Conservation (phyloP, 345 rosid species). For the Syzygium oleosum region DNA sequence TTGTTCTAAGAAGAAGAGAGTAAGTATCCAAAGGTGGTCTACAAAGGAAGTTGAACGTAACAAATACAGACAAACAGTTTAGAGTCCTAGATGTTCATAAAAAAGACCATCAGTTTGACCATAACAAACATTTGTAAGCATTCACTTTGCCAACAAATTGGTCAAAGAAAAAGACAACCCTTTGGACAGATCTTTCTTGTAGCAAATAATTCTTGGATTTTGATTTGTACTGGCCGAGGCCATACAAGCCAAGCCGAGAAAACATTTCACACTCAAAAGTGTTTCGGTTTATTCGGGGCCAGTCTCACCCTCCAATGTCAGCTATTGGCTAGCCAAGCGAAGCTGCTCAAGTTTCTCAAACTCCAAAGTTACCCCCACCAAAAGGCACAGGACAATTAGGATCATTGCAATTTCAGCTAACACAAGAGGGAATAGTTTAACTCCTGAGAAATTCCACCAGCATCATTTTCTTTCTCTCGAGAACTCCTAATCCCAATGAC, state of each 20-base stretch:
- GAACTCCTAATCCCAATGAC: background rate
- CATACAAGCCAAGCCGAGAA: background rate
- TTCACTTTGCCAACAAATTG: background rate
- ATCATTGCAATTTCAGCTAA: background rate
- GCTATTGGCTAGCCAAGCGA: background rate
- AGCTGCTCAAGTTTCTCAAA: background rate
- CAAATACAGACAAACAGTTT: background rate
- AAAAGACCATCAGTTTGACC: background rate
- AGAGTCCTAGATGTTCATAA: background rate
- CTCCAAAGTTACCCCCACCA: background rate
- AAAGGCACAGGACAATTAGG: background rate
- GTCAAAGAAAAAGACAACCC: background rate
- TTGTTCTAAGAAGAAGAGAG: background rate
- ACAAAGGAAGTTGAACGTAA: background rate
- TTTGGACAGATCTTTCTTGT: background rate
- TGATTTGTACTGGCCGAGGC: background rate
- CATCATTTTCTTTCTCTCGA: background rate
- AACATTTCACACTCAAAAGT: background rate
- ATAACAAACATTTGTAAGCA: background rate
- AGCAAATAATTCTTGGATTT: background rate
- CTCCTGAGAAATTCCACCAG: background rate
- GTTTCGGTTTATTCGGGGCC: background rate
- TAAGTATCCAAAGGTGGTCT: background rate
- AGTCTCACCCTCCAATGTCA: background rate
- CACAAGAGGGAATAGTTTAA: background rate